Conservation (phyloP, 1,284 basidiomycete genomes). For the Phylloboletellus chloephorus region DNA sequence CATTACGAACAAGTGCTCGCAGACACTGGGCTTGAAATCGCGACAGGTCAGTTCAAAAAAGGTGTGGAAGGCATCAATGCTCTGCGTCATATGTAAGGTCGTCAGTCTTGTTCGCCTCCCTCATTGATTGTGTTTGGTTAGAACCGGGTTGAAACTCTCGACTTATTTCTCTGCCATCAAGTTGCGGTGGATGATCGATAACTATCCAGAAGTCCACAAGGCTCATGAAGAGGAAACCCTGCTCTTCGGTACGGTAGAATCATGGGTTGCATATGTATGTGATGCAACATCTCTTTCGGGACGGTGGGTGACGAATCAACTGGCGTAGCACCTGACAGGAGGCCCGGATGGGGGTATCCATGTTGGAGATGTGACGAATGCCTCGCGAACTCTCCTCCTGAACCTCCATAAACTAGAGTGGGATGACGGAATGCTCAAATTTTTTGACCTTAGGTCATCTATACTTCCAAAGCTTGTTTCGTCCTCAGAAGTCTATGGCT, state of each 20-base stretch:
- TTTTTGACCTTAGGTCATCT: conserved; percentile 78
- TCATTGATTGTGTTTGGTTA: conserved; percentile 27
- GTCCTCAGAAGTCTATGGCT: conserved; percentile 89
- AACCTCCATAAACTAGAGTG: conserved; percentile 80
- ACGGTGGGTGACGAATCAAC: conserved; percentile 2
- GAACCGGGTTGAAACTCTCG: conserved; percentile 88
- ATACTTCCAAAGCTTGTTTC: conserved; percentile 87
- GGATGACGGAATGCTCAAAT: conserved; percentile 79
- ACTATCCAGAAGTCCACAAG: conserved; percentile 71
- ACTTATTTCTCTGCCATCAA: conserved; percentile 98
- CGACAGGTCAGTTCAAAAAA: conserved; percentile 59
- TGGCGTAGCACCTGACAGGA: conserved; percentile 74
- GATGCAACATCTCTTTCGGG: conserved; percentile 6
- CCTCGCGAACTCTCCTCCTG: conserved; percentile 91
- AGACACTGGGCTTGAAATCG: conserved; percentile 71
- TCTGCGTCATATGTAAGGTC: conserved; percentile 62
- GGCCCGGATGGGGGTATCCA: conserved; percentile 68
- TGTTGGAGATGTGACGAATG: conserved; percentile 94
- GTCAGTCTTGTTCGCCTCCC: neutral
- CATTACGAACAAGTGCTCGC: conserved; percentile 73
- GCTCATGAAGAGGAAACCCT: conserved; percentile 84
- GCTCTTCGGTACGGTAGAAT: conserved; percentile 92
- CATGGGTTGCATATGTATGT: conserved; percentile 89
- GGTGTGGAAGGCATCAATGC: conserved; percentile 65
- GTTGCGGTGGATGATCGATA: conserved; percentile 94